Evolutionary conservation across 1,139 yeast genomes (phyloP), one percentile per base, ranked within the genome.

Genomic region (Protomyces gravidus): DNA sequence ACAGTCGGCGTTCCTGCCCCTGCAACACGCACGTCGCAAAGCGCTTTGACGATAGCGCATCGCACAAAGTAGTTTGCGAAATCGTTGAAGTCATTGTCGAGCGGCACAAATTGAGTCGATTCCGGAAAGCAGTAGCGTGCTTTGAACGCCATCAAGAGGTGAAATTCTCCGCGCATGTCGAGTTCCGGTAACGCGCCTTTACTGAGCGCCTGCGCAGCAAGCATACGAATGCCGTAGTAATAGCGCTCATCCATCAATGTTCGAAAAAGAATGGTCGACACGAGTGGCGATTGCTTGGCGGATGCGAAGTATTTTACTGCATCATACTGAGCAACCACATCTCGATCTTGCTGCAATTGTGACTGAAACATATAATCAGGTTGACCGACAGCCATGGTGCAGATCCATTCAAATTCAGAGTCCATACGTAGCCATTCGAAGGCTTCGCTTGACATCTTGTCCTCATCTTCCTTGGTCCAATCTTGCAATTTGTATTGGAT

Each of bases 381-480:
- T 71, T 90, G 97, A 66, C 85, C 86, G 39, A 94, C 83, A 63
- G 84, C 79, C 28, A 88, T 76, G 65, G 80, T 81, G 61, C 95
- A 89, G 55, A 94, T 86, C 99, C 99, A 94, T 71, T 94, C 98
- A 68, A 86, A 87, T 71, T 94, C 99, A 0, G 97, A 90, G 73
- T 94, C 99, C 7, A 90, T 89, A 66, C 99, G 78, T 46, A 94
- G 79, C 99, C 99, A 94, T 69, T 94, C 98, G 73, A 89, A 94
- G 0, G 97, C 96, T 69, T 92, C 97, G 66, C 82, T 83, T 50
- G 80, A 77, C 76, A 80, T 78, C 45, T 73, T 72, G 55, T 84
- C 90, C 63, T 86, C 95, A 62, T 84, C 88, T 46, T 83, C 84
- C 60, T 79, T 79, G 1, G 82, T 78, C 82, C 90, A 86, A 48